Conservation (phyloP, 2,329 filamentous ascomycete species). For the Colletotrichum echinochloae region DNA sequence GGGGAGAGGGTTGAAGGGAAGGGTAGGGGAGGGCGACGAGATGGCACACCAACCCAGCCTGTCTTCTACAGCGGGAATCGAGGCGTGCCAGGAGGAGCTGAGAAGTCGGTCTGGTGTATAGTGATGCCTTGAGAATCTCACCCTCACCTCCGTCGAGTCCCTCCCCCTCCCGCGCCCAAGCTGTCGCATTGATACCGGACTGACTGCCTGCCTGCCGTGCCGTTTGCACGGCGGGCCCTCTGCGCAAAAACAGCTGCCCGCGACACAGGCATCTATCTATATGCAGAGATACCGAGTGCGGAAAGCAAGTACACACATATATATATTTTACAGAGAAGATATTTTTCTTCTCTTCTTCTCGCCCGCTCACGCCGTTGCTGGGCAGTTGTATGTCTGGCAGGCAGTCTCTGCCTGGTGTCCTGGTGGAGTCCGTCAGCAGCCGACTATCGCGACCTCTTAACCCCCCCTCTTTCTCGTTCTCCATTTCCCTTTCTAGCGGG, state of each 20-base stretch:
- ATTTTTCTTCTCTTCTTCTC: neutral
- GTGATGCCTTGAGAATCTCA: neutral
- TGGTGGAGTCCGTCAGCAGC: neutral
- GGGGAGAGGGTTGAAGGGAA: neutral
- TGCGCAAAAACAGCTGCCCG: neutral
- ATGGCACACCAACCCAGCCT: neutral
- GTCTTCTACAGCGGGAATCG: neutral
- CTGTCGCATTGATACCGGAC: neutral
- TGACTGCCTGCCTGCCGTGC: neutral
- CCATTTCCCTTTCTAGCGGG: neutral
- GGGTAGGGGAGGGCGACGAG: slow-evolving; percentile 1
- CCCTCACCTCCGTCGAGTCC: neutral
- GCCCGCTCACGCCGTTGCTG: neutral
- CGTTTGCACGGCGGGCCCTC: neutral
- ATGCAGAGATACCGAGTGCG: neutral
- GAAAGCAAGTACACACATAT: neutral
- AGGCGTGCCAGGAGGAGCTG: neutral
- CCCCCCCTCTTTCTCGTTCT: neutral
- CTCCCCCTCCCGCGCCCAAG: neutral
- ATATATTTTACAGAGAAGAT: neutral
- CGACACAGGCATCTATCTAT: neutral
- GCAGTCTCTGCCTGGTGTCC: neutral
- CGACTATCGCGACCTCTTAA: slow-evolving; percentile 1
- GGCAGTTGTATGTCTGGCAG: neutral
- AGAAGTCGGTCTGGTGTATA: neutral